These are phyloP conservation scores for Colletotrichum karsti DNA, from an alignment of 2,329 filamentous ascomycete genomes.

Conservation along the genomic window DNA sequence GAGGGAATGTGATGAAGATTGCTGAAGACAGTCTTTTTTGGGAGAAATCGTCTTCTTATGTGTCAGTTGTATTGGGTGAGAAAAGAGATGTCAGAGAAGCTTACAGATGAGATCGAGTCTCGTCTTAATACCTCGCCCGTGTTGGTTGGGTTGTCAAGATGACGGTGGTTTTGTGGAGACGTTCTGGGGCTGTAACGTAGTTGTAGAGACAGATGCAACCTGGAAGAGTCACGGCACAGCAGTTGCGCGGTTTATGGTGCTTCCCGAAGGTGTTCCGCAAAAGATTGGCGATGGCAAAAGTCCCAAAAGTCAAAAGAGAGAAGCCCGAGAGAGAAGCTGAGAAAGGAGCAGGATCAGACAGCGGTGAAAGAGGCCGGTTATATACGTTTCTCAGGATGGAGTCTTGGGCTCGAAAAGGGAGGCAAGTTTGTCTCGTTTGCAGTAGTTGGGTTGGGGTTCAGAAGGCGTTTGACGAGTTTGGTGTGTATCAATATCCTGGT, in stretches of 20 bases:
- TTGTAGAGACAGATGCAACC: background rate
- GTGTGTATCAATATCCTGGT: conserved; percentile 27
- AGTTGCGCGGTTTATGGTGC: background rate
- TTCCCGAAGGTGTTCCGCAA: background rate
- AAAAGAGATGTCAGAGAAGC: background rate
- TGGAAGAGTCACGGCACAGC: conserved; percentile 14
- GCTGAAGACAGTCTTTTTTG: background rate
- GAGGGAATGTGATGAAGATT: background rate
- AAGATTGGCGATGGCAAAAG: background rate
- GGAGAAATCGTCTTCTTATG: background rate
- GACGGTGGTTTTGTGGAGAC: conserved; percentile 26
- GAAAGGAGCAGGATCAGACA: background rate
- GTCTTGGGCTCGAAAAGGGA: conserved; percentile 16
- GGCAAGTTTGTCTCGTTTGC: conserved; percentile 23
- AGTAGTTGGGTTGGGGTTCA: conserved; percentile 11
- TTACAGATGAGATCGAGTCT: background rate
- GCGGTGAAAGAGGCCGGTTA: conserved; percentile 20
- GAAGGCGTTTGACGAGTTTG: conserved; percentile 1
- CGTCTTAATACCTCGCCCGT: background rate
- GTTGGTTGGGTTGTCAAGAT: conserved; percentile 18
- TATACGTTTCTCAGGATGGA: conserved; percentile 17
- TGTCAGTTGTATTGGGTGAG: background rate
- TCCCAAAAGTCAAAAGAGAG: background rate
- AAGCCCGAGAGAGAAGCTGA: conserved; percentile 9
- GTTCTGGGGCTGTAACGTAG: background rate